phyloP scores from a whole-genome alignment of 2,329 filamentous ascomycete species.

The Neocatenulostroma microsporum region DNA sequence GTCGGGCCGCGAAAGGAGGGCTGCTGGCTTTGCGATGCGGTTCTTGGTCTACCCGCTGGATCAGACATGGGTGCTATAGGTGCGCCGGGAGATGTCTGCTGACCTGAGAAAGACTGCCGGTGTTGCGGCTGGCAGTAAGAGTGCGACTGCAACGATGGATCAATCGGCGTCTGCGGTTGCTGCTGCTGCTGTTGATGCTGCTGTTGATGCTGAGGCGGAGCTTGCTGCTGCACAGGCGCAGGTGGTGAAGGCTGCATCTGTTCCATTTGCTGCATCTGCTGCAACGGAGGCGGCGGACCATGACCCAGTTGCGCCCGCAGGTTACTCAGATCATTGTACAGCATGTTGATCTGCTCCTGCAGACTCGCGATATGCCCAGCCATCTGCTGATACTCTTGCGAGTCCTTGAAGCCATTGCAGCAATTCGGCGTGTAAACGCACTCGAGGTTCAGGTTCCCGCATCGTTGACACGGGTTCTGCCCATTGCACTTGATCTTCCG shows the following conservation, averaged over 20 bases:
- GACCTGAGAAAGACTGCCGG: conserved; percentile 12
- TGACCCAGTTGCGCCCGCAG: conserved; percentile 49
- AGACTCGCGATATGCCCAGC: conserved; percentile 63
- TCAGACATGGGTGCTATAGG: conserved; percentile 24
- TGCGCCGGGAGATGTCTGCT: conserved; percentile 17
- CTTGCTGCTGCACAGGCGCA: background rate
- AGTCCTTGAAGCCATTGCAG: conserved; percentile 81
- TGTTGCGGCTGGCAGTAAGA: conserved; percentile 9
- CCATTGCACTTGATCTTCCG: conserved; percentile 64
- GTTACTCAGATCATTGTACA: conserved; percentile 64
- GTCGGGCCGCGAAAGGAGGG: conserved; percentile 75
- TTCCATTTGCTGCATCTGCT: conserved; percentile 10
- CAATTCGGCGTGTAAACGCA: conserved; percentile 61
- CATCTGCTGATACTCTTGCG: conserved; percentile 84
- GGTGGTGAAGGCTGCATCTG: conserved; percentile 4
- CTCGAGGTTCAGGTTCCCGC: conserved; percentile 56
- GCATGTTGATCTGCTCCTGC: conserved; percentile 74
- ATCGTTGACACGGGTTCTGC: conserved; percentile 56
- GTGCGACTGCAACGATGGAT: conserved; percentile 27
- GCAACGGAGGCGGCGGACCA: conserved; percentile 16
- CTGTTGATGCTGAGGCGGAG: conserved; percentile 4
- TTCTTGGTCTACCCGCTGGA: conserved; percentile 28
- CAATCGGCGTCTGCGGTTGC: conserved; percentile 25
- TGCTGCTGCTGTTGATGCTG: conserved; percentile 6
- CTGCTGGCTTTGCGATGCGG: conserved; percentile 33